phyloP scores from a whole-genome alignment of 1,284 basidiomycete genomes.

The Cystobasidium pallidum region DNA sequence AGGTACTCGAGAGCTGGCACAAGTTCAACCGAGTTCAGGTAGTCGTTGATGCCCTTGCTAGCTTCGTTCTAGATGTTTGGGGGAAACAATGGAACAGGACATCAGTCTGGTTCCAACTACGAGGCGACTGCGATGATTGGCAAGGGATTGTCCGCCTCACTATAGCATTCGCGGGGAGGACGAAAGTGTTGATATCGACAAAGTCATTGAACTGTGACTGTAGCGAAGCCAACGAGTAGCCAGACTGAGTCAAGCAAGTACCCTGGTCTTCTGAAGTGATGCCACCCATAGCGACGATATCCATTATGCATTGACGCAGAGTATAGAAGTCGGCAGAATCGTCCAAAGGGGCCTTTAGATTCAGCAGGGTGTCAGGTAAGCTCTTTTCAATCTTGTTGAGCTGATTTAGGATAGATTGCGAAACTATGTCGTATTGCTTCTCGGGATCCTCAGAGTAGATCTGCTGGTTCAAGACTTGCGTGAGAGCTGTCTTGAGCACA shows the following conservation, averaged over 20 bases:
- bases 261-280: conserved; percentile 28
- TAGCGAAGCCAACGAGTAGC: conserved; percentile 27
- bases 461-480: conserved; percentile 26
- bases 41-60: conserved; percentile 20
- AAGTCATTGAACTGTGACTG: conserved; percentile 33
- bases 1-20: conserved; percentile 34
- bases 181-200: conserved; percentile 39
- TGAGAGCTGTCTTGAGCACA: conserved; percentile 39
- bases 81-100: no score
- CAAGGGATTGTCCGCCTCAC: not conserved
- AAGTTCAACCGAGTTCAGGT: conserved; percentile 18
- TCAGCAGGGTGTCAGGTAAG: conserved; percentile 19
- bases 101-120: no score
- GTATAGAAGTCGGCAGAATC: conserved; percentile 34
- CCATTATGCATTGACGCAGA: conserved; percentile 25
- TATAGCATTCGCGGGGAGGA: conserved; percentile 31
- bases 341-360: conserved; percentile 22
- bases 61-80: conserved; percentile 38
- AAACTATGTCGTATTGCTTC: conserved; percentile 34
- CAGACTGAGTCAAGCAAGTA: conserved; percentile 29
- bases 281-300: conserved; percentile 41
- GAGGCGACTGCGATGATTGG: no score
- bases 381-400: conserved; percentile 29
- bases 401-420: conserved; percentile 2
- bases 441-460: conserved; percentile 29